These are phyloP conservation scores for Pestalotiopsis sp. DNA, from an alignment of 2,329 filamentous ascomycete genomes.

Conservation along the genomic window DNA sequence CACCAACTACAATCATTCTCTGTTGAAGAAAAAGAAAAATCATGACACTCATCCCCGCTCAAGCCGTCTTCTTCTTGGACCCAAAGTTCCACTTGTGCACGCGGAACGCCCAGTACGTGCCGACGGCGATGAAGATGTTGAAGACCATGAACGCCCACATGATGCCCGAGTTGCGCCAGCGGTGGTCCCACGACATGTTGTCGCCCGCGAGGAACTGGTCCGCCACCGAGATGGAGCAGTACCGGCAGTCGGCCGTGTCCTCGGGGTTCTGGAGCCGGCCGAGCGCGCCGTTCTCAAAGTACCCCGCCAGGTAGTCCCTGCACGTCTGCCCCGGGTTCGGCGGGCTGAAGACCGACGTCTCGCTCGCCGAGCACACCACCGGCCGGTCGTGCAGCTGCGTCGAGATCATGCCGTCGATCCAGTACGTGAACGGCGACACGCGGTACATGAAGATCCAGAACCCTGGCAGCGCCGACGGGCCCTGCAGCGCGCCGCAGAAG, in stretches of 20 bases:
- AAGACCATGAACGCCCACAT: constrained; percentile 62
- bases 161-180: constrained; percentile 72
- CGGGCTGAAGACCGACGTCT: constrained; percentile 70
- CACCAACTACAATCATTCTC: no score
- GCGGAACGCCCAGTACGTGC: constrained; percentile 57
- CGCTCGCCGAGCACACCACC: constrained; percentile 70
- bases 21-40: no score
- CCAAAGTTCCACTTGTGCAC: constrained; percentile 27
- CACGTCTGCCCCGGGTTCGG: constrained; percentile 58
- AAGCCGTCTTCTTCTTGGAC: constrained; percentile 4
- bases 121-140: constrained; percentile 58
- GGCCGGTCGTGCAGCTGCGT: constrained; percentile 68
- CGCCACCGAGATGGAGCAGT: constrained; percentile 54
- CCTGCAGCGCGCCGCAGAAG: constrained; percentile 48
- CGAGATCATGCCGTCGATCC: constrained; percentile 73
- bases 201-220: constrained; percentile 53
- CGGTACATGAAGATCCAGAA: constrained; percentile 90
- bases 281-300: constrained; percentile 44
- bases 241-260: constrained; percentile 56
- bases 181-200: constrained; percentile 55
- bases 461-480: constrained; percentile 61
- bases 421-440: constrained; percentile 80
- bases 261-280: constrained; percentile 56
- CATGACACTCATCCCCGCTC: neutral
- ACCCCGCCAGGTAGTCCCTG: constrained; percentile 56